These are phyloP conservation scores for Clarireedia hainanense DNA, from an alignment of 2,329 filamentous ascomycete species.

Conservation along the genomic window DNA sequence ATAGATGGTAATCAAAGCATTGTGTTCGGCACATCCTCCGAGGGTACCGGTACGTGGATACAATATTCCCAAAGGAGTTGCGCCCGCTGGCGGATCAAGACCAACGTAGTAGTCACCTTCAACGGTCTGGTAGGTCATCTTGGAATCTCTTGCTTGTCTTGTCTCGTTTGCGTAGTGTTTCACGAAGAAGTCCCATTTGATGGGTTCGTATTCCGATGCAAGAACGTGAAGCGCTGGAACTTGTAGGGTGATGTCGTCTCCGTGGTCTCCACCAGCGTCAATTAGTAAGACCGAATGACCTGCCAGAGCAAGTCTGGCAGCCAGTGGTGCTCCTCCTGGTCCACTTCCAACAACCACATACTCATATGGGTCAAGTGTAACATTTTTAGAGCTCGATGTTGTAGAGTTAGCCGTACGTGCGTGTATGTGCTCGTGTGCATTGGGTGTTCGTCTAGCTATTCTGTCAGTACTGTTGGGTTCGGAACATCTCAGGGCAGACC, in stretches of 20 bases:
- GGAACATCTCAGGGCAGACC: not conserved
- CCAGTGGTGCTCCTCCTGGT: conserved; percentile 43
- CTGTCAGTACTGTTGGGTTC: not conserved
- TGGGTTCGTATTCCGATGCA: not conserved
- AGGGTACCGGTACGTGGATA: conserved; percentile 28
- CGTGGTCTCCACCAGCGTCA: conserved; percentile 46
- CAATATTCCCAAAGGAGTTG: conserved; percentile 22
- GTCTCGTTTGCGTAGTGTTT: conserved; percentile 14
- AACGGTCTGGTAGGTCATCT: conserved; percentile 31
- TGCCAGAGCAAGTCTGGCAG: conserved; percentile 41
- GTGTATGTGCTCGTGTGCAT: not conserved
- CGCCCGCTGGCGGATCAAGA: conserved; percentile 17
- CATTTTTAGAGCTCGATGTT: not conserved
- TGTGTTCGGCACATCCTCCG: conserved; percentile 23
- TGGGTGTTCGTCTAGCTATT: not conserved
- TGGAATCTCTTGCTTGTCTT: conserved; percentile 11
- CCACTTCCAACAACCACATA: conserved; percentile 48
- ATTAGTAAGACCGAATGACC: conserved; percentile 44
- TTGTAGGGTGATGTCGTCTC: conserved; percentile 20
- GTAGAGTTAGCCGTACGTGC: not conserved
- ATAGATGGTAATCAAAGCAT: conserved; percentile 17
- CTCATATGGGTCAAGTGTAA: conserved; percentile 26
- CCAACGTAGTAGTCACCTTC: conserved; percentile 23
- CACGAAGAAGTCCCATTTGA: conserved; percentile 39
- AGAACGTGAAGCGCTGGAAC: not conserved